Evolutionary conservation across 768 basidiomycete genomes (phyloP), one percentile per base, ranked within the genome.

Genomic region (Gelatoporia subvermispora): DNA sequence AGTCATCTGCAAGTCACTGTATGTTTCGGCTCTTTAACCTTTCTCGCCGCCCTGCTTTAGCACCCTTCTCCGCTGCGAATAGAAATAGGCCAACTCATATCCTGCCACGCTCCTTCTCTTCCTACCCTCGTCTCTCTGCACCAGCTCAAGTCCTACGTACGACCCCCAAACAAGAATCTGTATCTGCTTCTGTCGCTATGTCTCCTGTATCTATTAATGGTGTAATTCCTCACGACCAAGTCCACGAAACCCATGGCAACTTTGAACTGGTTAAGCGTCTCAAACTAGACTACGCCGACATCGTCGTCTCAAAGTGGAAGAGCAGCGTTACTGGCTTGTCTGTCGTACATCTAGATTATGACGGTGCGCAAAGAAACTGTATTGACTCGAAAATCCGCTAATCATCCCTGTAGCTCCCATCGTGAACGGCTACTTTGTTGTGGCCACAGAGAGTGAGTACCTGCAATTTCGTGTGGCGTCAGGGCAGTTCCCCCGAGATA

Each of bases 401-500:
- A 16, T n/a, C n/a, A 20, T 8, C 34, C 52, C 3, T 39, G 35
- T 57, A 93, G 88, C 88, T 35, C 91, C 91, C 15, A 78, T 93
- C 53, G 85, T 95, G 1, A 89, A 93, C 56, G 93, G 92, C 2
- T 93, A 92, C 63, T 93, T 95, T 61, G 86, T 87, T 28, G 82
- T 95, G 34, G 80, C 79, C 17, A 95, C 93, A 16, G 93, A 96
- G 72, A 95, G 92, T 91, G 60, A 44, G 81, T 60, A 28, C 22
- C 17, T 24, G 20, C 28, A 4, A 16, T 21, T 21, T n/a, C n/a
- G n/a, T n/a, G n/a, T n/a, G n/a, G n/a, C n/a, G n/a, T n/a, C n/a
- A n/a, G n/a, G n/a, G n/a, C n/a, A 31, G 5, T 13, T 31, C 28
- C 28, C 28, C 13, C 28, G 28, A 7, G 28, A 13, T 31, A 13